Base-by-base conservation (phyloP, 192 early-diverging fungal genomes). In the Backusella tarrabulga region DNA sequence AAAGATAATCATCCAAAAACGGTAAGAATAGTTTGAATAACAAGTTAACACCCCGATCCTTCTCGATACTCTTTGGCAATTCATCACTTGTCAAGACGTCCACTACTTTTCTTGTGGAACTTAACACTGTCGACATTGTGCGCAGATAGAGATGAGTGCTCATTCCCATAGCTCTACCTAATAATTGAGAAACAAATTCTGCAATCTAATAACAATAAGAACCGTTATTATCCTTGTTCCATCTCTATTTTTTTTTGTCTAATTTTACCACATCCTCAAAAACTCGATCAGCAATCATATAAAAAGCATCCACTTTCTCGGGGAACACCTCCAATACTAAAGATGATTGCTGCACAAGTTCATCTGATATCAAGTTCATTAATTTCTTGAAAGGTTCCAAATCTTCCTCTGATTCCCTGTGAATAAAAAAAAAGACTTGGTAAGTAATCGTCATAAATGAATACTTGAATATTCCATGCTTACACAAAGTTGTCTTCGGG, bases 191-290 rank as follows among this genome's bases (percentile, higher is more conserved):
- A 32, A 95, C 79, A 68, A 95, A 96, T 63, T 96, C 95, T 23
- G 92, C 85, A 36, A 95, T 90, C 68, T 87, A 80, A 23, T 42
- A 38, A 68, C 6, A 36, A 71, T 14, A 36, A 68, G 2, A n/a
- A 56, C 69, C 19, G 34, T 56, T n/a, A 77, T 32, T 56, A 14
- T 60, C 9, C 36, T 5, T n/a, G 6, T 69, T 35, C 40, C 32
- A 4, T 63, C 21, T 41, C 14, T 66, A 11, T 42, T 26, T 68
- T 52, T 14, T 26, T 7, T 52, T 26, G 1, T 40, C 38, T 40
- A 0, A 41, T 46, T 75, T 78, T 86, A 86, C 85, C 50, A 90
- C 85, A 85, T 95, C 95, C 76, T 96, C 94, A 87, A 95, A 91
- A 34, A 96, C 94, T 12, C 91, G 89, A 79, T 91, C 89, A 23